phyloP scores from a whole-genome alignment of 1,284 basidiomycete species.

The Austroboletus rostrupii region DNA sequence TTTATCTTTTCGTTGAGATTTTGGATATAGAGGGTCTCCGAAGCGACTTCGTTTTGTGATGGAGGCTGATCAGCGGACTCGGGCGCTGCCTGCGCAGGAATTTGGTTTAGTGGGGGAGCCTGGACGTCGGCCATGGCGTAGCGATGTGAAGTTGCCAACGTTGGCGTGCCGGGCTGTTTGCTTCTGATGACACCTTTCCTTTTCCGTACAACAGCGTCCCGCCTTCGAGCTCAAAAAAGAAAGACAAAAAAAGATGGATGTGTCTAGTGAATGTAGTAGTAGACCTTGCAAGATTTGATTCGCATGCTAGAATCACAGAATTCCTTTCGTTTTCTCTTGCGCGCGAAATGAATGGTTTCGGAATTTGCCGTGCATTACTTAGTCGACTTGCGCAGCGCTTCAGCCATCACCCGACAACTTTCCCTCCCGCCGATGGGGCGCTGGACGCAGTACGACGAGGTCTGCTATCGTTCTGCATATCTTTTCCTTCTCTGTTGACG shows the following conservation, averaged over 20 bases:
- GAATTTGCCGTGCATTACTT: slow-evolving; percentile 19
- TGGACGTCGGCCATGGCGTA: slow-evolving; percentile 31
- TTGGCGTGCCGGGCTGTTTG: slow-evolving; percentile 9
- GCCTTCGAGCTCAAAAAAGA: neutral
- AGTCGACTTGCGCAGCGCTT: neutral
- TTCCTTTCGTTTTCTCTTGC: neutral
- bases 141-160: slow-evolving; percentile 8
- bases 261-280: too few species aligned
- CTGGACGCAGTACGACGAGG: slow-evolving; percentile 57
- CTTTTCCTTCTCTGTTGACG: neutral
- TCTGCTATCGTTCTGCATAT: slow-evolving; percentile 16
- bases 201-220: slow-evolving; percentile 9
- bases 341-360: slow-evolving; percentile 6
- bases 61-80: slow-evolving; percentile 26
- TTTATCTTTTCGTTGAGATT: slow-evolving; percentile 98
- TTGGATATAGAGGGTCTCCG: slow-evolving; percentile 93
- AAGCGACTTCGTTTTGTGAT: slow-evolving; percentile 45
- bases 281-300: too few species aligned
- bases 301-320: neutral
- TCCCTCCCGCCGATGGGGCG: slow-evolving; percentile 39
- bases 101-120: slow-evolving; percentile 24
- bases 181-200: slow-evolving; percentile 12
- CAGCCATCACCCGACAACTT: neutral
- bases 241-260: neutral
- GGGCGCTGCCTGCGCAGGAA: slow-evolving; percentile 38